These are phyloP conservation scores for Plantago coronopus DNA, from an alignment of 305 asterid genomes.

Conservation along the genomic window DNA sequence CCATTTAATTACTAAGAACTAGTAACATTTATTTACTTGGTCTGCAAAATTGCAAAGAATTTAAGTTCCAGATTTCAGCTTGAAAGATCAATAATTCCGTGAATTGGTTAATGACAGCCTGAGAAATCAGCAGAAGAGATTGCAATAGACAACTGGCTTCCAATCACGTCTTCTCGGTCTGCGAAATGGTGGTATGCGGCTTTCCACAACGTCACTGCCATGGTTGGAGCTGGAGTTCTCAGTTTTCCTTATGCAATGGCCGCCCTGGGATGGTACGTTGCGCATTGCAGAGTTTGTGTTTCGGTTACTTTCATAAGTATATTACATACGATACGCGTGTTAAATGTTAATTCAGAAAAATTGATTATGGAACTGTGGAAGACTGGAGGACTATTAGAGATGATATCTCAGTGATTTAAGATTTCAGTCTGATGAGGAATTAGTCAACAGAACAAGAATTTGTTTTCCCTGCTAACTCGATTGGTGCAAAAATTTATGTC, in stretches of 20 bases:
- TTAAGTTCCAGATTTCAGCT: background rate
- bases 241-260: slow-evolving; percentile 12
- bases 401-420: too few relatives aligned
- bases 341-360: background rate
- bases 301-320: too few relatives aligned
- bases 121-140: background rate
- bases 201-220: slow-evolving; percentile 14
- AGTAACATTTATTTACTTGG: too few relatives aligned
- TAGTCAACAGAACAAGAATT: too few relatives aligned
- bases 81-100: background rate
- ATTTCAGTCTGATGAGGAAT: too few relatives aligned
- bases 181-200: slow-evolving; percentile 17
- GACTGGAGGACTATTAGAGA: too few relatives aligned
- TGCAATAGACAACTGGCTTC: slow-evolving; percentile 16
- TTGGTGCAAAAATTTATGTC: background rate
- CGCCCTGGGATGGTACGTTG: slow-evolving; percentile 4
- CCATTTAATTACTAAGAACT: too few relatives aligned
- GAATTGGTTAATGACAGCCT: background rate
- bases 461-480: too few relatives aligned
- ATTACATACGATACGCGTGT: too few relatives aligned
- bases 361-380: background rate
- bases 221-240: slow-evolving; percentile 15
- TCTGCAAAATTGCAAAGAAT: too few relatives aligned
- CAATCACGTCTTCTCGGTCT: slow-evolving; percentile 1
- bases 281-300: background rate